phyloP scores from a whole-genome alignment of 202 grass and related monocot species.

The Zoysia matrella region DNA sequence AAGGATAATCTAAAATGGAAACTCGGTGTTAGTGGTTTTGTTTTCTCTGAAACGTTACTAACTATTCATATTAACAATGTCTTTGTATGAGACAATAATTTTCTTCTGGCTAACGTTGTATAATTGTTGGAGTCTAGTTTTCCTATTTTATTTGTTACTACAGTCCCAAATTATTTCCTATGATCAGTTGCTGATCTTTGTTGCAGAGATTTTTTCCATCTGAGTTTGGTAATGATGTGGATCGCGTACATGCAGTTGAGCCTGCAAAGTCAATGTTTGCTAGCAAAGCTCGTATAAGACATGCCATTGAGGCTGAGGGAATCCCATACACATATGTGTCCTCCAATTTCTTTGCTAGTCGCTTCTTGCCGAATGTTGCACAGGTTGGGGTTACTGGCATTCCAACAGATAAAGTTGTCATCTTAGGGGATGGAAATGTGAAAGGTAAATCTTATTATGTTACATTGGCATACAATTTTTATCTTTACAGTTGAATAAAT shows the following conservation, averaged over 20 bases:
- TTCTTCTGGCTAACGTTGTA: not conserved
- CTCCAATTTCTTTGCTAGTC: constrained; percentile 70
- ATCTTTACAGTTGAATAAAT: not conserved
- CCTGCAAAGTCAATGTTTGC: constrained; percentile 57
- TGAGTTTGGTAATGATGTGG: constrained; percentile 73
- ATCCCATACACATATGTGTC: constrained; percentile 69
- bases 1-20: not conserved
- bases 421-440: constrained; percentile 75
- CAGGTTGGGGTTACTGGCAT: constrained; percentile 40
- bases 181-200: not conserved
- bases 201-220: constrained; percentile 78
- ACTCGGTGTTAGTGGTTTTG: not conserved
- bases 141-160: not conserved
- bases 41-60: not conserved
- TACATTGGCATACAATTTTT: not conserved
- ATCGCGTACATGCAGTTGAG: constrained; percentile 53
- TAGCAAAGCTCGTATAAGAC: constrained; percentile 52
- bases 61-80: not conserved
- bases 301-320: constrained; percentile 54
- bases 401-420: constrained; percentile 65
- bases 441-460: constrained; percentile 59
- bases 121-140: not conserved
- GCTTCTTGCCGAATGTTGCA: constrained; percentile 52
- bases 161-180: not conserved
- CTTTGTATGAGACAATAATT: not conserved